Percentiles rank a stretch among this genome's conserved stretches.
These are phyloP conservation scores for Microsporum canis DNA, from an alignment of 2,329 filamentous ascomycete species.

Conservation along the genomic window DNA sequence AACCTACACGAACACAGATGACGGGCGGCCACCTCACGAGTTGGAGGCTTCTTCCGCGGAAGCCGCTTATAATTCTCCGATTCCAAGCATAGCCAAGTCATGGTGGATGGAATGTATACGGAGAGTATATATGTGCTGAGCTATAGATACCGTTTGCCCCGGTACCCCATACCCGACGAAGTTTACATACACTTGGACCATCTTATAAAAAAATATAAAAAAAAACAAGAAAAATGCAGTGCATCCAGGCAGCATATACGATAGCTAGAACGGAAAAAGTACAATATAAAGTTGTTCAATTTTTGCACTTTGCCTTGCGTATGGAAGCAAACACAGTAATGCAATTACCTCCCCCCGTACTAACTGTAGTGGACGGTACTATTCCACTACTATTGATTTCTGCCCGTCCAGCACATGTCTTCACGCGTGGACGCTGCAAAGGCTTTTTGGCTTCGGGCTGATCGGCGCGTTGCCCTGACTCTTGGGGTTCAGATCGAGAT, in stretches of 20 bases:
- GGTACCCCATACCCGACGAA: background rate
- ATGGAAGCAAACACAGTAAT: background rate
- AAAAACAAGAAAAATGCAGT: background rate
- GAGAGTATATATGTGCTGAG: background rate
- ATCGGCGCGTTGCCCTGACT: background rate
- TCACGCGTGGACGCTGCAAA: background rate
- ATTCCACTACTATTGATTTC: background rate
- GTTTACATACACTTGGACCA: background rate
- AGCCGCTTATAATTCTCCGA: background rate
- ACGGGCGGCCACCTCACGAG: background rate
- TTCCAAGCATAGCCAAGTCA: background rate
- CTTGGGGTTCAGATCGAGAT: background rate
- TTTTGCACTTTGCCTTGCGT: background rate
- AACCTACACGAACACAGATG: background rate
- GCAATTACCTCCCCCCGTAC: background rate
- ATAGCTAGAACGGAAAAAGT: background rate
- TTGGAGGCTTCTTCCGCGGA: background rate
- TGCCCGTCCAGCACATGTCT: background rate
- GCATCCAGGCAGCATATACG: background rate
- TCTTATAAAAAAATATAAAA: background rate
- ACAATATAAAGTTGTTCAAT: background rate
- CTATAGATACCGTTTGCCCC: background rate
- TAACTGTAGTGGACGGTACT: background rate
- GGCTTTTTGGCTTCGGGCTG: background rate
- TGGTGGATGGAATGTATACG: background rate